Base-by-base conservation (phyloP, 2,329 filamentous ascomycete genomes). In the Verticillium alfalfae region DNA sequence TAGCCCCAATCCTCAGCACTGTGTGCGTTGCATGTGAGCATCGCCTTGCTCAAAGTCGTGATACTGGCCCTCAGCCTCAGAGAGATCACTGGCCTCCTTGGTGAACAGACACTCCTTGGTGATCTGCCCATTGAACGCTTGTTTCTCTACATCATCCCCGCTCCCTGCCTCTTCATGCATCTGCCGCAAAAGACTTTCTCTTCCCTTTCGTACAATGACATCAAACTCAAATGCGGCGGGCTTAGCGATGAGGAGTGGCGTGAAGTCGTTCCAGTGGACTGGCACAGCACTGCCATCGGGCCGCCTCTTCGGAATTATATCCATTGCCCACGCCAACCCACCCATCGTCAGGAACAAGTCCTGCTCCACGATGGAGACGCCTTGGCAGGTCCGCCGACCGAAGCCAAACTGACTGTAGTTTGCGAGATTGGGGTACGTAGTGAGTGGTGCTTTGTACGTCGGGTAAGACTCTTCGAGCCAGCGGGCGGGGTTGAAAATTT, bases 391-490 rank as follows among this genome's bases (percentile, higher is more conserved):
- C 2, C 84, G 74, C 3, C 82, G 75, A 0, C 84, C 83, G 67
- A 82, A 85, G 1, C 83, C 84, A 65, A 86, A 85, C 55, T 78
- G 74, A 57, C 71, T 73, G 67, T 73, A 77, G 54, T 80, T 79
- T 22, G 70, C 67, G 1, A 78, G 73, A 45, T 76, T 76, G 63
- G 76, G 76, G 65, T 76, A 67, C 5, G 67, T 56, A 0, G 75
- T 76, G 55, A 79, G 65, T 0, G 77, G 77, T 60, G 77, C 77
- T 57, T 70, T 72, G 66, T 74, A 78, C 1, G 76, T 78, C 5
- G 76, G 76, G 59, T 74, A 78, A 10, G 45, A 52, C 10, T 52
- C 45, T 1, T 52, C 45, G 34, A 84, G 80, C 81, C 81, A 84
- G 34, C 81, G 74, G 3, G 84, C 80, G 0, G 81, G 81, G 45